Evolutionary conservation across 148 eudicot genomes (phyloP).

Genomic region (Bassia scoparia): DNA sequence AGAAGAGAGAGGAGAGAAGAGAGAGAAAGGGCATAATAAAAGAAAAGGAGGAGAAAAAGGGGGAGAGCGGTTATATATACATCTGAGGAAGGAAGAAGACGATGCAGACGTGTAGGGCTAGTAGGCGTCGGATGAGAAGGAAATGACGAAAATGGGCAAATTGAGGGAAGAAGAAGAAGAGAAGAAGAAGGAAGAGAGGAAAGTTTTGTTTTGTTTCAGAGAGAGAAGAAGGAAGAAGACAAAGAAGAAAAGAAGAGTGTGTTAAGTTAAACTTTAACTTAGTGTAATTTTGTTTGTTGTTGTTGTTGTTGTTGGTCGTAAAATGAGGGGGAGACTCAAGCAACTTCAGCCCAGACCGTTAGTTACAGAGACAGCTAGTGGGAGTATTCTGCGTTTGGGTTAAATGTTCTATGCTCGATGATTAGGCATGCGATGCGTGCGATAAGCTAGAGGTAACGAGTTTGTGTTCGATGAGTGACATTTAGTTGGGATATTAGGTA

Average conservation of each 20-base stretch:
- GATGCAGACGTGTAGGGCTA: constrained; percentile 34
- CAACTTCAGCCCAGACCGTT: too few species aligned
- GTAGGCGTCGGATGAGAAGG: constrained; percentile 31
- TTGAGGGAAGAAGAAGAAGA: background rate
- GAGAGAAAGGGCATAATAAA: constrained; percentile 4
- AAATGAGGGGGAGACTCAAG: too few species aligned
- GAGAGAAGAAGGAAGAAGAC: background rate
- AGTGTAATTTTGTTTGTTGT: background rate
- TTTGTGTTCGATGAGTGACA: too few species aligned
- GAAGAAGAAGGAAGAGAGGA: background rate
- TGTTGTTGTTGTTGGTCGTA: background rate
- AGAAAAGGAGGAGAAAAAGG: constrained; percentile 10
- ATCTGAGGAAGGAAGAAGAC: constrained; percentile 27
- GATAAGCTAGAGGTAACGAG: too few species aligned
- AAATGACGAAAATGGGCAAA: constrained; percentile 45
- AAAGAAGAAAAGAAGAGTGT: background rate
- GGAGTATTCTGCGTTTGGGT: too few species aligned
- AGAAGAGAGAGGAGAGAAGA: background rate
- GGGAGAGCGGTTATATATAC: constrained; percentile 8
- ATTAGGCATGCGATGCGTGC: too few species aligned
- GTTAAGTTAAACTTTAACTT: background rate
- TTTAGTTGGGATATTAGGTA: too few species aligned
- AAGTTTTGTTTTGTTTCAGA: background rate
- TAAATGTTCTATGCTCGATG: too few species aligned
- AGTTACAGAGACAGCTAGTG: too few species aligned